Evolutionary conservation across 2,329 filamentous ascomycete species (phyloP).

Genomic region (Macrophomina pseudophaseolina): DNA sequence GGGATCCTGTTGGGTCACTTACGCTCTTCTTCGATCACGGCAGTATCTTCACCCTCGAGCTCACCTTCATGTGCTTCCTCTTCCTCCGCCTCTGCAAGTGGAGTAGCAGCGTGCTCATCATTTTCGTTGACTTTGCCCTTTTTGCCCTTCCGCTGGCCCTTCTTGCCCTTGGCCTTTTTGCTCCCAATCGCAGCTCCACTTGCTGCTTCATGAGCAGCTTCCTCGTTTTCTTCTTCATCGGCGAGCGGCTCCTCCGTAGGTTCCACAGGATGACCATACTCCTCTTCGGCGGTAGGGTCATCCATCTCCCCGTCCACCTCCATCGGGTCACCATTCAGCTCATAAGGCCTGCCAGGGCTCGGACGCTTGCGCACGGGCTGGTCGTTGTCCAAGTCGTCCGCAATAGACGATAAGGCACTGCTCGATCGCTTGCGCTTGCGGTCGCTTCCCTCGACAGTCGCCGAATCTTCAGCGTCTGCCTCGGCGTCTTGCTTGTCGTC

Average conservation of each 20-base stretch:
- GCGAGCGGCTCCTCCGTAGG: slow-evolving; percentile 35
- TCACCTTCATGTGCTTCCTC: slow-evolving; percentile 36
- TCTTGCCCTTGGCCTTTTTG: slow-evolving; percentile 23
- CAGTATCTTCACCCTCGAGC: slow-evolving; percentile 49
- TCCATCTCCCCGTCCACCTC: slow-evolving; percentile 33
- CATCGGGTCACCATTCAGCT: slow-evolving; percentile 40
- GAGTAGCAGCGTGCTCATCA: slow-evolving; percentile 34
- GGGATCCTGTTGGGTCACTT: slow-evolving; percentile 28
- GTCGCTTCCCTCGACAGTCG: slow-evolving; percentile 28
- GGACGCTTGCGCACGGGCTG: slow-evolving; percentile 47
- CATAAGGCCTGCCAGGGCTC: slow-evolving; percentile 33
- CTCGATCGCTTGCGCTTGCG: slow-evolving; percentile 54
- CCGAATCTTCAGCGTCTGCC: slow-evolving; percentile 9
- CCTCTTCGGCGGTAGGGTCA: slow-evolving; percentile 4
- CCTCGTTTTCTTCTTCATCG: slow-evolving; percentile 19
- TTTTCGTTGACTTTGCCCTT: slow-evolving; percentile 20
- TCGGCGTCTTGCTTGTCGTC: slow-evolving; percentile 3
- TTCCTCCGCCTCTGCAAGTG: slow-evolving; percentile 32
- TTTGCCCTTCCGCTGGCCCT: slow-evolving; percentile 24
- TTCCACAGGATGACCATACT: slow-evolving; percentile 29
- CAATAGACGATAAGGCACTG: slow-evolving; percentile 43
- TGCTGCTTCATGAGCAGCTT: slow-evolving; percentile 4
- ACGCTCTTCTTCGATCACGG: slow-evolving; percentile 45
- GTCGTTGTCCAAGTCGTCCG: slow-evolving; percentile 38
- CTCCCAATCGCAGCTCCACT: background rate